Base-by-base conservation (phyloP, 768 basidiomycete genomes). In the Boletus eberwhitei region DNA sequence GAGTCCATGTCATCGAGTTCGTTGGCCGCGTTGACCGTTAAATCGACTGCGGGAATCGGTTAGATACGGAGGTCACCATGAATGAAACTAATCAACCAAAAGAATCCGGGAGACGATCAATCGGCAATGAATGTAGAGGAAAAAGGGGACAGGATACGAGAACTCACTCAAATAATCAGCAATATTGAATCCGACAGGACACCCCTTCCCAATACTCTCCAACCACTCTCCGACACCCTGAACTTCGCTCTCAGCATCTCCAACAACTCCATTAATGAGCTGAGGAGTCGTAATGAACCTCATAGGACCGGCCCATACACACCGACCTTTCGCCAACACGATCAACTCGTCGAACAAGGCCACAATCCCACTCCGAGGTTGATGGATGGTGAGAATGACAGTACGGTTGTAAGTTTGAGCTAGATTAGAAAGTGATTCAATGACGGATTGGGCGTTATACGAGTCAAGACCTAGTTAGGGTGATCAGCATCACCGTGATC, bases 341-440 rank as follows among this genome's bases (percentile, higher is more conserved):
- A 98, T 71, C 31, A 99, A 79, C 57, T 95, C 87, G 67, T 99
- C 96, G 61, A 99, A 98, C 13, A 99, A 75, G 0, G 93, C 86
- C 14, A 98, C 95, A 61, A 99, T 98, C 72, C 98, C 98, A 69
- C 92, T 94, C 48, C 96, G 86, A 14, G 96, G 97, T 70, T 98
- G 97, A 64, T 99, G 97, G 53, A 99, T 98, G 0, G 96, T 98
- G 75, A 98, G 97, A 54, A 98, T 79, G 48, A 98, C 92, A 0
- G 95, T 98, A 34, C 96, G 87, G 59, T 95, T 93, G 72, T 93
- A 98, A 62, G 88, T 83, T 29, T 84, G 77, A 5, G 95, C 93
- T 22, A 98, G 80, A 16, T 88, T 86, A 2, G 88, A 87, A 22
- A 99, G 79, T 35, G 87, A 85, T 39, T 95, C 93, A 35, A 99